Evolutionary conservation across 1,284 basidiomycete species (phyloP).

Genomic region (Wallemia ichthyophaga): DNA sequence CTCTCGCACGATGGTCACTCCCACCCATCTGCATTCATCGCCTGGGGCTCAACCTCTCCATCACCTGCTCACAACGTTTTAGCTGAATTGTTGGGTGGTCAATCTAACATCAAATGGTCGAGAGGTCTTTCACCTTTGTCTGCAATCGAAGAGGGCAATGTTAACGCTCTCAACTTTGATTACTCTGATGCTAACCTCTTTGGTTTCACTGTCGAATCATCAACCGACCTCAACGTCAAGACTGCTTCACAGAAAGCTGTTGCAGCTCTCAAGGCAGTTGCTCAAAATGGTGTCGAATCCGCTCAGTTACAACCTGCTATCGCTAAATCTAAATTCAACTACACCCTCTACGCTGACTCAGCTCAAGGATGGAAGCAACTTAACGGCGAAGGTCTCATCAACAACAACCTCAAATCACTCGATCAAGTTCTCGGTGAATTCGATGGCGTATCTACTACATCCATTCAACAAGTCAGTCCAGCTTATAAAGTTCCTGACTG

Average conservation of each 20-base stretch:
- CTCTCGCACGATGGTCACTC: conserved; percentile 18
- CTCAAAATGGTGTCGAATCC: conserved; percentile 35
- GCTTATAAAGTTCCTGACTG: conserved; percentile 8
- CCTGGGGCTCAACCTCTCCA: conserved; percentile 30
- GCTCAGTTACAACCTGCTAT: conserved; percentile 34
- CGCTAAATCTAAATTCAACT: conserved; percentile 30
- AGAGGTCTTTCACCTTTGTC: conserved; percentile 34
- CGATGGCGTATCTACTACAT: conserved; percentile 9
- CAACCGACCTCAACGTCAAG: conserved; percentile 38
- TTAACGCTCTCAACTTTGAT: conserved; percentile 40
- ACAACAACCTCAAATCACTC: conserved; percentile 16
- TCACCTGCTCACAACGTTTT: conserved; percentile 30
- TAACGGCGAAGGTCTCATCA: conserved; percentile 25
- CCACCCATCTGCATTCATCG: conserved; percentile 44
- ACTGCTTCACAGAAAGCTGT: conserved; percentile 46
- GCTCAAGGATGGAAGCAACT: conserved; percentile 18
- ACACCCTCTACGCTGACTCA: background rate
- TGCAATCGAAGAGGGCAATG: conserved; percentile 19
- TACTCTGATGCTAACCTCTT: conserved; percentile 73
- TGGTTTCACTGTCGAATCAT: conserved; percentile 40
- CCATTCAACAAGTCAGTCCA: conserved; percentile 11
- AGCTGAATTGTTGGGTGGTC: conserved; percentile 33
- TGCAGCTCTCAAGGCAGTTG: conserved; percentile 29
- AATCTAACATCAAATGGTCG: conserved; percentile 57
- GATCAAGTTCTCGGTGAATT: conserved; percentile 10